Conservation (phyloP, 805 yeast species). For the Hanseniaspora taiwanica region DNA sequence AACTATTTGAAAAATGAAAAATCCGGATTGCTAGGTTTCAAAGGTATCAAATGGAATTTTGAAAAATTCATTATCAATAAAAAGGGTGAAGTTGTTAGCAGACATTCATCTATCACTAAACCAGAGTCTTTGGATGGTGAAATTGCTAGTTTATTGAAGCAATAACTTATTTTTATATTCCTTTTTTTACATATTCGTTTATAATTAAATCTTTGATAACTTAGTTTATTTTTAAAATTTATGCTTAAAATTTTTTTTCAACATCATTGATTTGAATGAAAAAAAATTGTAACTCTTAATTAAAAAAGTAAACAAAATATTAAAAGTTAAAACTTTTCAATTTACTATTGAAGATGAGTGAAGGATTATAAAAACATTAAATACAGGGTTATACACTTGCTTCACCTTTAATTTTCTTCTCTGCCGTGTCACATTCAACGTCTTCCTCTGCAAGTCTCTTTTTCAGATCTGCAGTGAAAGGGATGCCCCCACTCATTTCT, state of each 20-base stretch:
- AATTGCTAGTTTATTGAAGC: conserved; percentile 35
- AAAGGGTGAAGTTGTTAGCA: conserved; percentile 41
- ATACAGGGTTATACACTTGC: background rate
- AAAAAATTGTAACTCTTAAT: too few relatives aligned
- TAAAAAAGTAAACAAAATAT: too few relatives aligned
- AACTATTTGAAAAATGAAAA: conserved; percentile 53
- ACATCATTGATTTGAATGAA: too few relatives aligned
- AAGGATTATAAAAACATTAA: background rate
- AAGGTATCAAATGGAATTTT: conserved; percentile 67
- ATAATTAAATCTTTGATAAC: too few relatives aligned
- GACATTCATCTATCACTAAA: conserved; percentile 42
- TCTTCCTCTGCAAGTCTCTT: conserved; percentile 19
- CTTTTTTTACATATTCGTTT: too few relatives aligned
- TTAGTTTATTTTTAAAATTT: too few relatives aligned
- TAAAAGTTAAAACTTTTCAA: too few relatives aligned
- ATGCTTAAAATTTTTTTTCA: too few relatives aligned
- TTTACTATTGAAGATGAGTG: background rate
- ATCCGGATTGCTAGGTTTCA: conserved; percentile 50
- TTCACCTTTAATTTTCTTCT: background rate
- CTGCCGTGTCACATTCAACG: conserved; percentile 1
- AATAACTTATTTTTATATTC: background rate
- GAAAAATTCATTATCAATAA: conserved; percentile 55
- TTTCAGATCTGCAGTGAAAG: conserved; percentile 15
- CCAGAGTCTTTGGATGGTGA: conserved; percentile 38
- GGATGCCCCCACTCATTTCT: conserved; percentile 39